Percentiles rank a stretch among this genome's conserved stretches.
Conservation (phyloP, 176 grass and related monocot species). For the Zea mays region DNA sequence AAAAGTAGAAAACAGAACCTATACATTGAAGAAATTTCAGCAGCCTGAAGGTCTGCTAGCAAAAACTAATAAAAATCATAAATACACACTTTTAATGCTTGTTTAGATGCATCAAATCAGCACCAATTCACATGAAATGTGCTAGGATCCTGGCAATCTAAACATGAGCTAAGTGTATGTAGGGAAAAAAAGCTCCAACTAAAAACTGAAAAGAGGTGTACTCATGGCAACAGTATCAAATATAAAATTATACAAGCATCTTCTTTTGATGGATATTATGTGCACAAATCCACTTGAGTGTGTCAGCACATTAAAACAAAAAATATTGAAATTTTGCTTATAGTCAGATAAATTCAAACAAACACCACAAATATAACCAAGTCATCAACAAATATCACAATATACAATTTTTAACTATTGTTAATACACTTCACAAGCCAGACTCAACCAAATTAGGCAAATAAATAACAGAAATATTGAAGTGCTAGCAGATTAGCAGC, state of each 20-base stretch:
- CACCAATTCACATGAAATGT: background rate
- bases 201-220: background rate
- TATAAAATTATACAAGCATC: background rate
- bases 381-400: background rate
- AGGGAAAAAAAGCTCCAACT: background rate
- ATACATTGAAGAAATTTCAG: constrained; percentile 9
- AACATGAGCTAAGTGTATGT: background rate
- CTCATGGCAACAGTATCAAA: background rate
- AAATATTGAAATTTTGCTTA: no score
- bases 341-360: constrained; percentile 1
- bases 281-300: background rate
- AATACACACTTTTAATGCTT: background rate
- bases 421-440: background rate
- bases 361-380: constrained; percentile 2
- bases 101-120: background rate
- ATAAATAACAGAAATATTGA: background rate
- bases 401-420: background rate
- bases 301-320: background rate
- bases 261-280: background rate
- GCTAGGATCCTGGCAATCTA: background rate
- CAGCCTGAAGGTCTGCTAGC: background rate
- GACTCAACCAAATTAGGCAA: background rate
- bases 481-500: constrained; percentile 14
- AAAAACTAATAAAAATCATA: constrained; percentile 4
- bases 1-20: background rate